Percentiles rank a stretch among this genome's conserved stretches.
phyloP scores from a whole-genome alignment of 1,139 yeast species.

The Kurtzmaniella quercitrusa region DNA sequence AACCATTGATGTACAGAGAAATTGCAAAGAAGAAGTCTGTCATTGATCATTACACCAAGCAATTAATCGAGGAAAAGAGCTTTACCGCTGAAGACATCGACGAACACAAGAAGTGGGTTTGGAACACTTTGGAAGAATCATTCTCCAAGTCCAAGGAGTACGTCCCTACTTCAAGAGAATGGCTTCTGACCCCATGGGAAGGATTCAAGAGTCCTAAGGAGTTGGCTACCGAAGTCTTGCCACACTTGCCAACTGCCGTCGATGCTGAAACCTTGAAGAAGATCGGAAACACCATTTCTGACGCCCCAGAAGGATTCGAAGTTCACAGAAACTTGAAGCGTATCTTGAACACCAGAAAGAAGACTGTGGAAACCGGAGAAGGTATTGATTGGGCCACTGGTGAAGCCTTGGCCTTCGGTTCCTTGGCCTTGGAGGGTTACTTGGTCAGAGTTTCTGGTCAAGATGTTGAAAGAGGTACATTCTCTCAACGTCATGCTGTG shows the following conservation, averaged over 20 bases:
- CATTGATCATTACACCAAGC: slow-evolving; percentile 75
- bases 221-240: slow-evolving; percentile 90
- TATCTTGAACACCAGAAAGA: slow-evolving; percentile 82
- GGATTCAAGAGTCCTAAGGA: slow-evolving; percentile 97
- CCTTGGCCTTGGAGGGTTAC: slow-evolving; percentile 87
- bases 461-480: slow-evolving; percentile 99
- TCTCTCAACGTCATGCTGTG: slow-evolving; percentile 99
- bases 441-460: slow-evolving; percentile 98
- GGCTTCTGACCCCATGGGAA: slow-evolving; percentile 99
- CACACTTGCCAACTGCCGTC: slow-evolving; percentile 95
- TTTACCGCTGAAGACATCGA: slow-evolving; percentile 87
- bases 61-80: slow-evolving; percentile 79
- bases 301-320: slow-evolving; percentile 85
- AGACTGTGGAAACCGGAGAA: slow-evolving; percentile 83
- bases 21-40: slow-evolving; percentile 88
- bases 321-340: slow-evolving; percentile 96
- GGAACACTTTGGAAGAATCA: slow-evolving; percentile 90
- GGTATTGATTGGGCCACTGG: slow-evolving; percentile 99
- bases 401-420: slow-evolving; percentile 97
- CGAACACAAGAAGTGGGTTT: slow-evolving; percentile 97
- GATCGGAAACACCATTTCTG: slow-evolving; percentile 73
- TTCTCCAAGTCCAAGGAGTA: slow-evolving; percentile 85
- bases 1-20: slow-evolving; percentile 92
- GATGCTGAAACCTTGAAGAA: slow-evolving; percentile 66
- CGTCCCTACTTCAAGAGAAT: slow-evolving; percentile 89